These are phyloP conservation scores for Lasiodiplodia hormozganensis DNA, from an alignment of 2,329 filamentous ascomycete species.

Conservation along the genomic window DNA sequence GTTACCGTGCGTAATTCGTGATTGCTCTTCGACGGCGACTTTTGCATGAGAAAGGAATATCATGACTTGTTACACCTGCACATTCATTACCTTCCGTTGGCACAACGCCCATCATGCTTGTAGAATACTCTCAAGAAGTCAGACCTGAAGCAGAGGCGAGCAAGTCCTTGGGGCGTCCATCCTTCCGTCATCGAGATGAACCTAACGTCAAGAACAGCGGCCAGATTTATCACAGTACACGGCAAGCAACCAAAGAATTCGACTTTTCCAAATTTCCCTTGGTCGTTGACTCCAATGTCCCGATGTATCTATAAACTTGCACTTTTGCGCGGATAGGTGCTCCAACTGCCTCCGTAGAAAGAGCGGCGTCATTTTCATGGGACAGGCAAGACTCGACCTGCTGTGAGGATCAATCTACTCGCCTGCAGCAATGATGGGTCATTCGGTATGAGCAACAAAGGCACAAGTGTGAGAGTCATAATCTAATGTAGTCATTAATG, in stretches of 20 bases:
- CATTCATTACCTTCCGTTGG: background rate
- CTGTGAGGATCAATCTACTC: background rate
- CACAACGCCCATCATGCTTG: background rate
- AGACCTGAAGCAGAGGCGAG: background rate
- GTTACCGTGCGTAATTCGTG: background rate
- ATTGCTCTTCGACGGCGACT: background rate
- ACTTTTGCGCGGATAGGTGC: too few species aligned
- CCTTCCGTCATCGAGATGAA: too few species aligned
- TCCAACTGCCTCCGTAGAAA: too few species aligned
- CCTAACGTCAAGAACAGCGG: too few species aligned
- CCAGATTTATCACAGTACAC: too few species aligned
- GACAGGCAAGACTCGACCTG: too few species aligned
- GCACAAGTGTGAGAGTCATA: background rate
- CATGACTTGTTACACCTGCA: background rate
- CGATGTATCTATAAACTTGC: too few species aligned
- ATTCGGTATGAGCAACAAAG: background rate
- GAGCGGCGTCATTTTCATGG: too few species aligned
- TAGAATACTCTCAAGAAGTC: background rate
- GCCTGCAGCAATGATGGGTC: background rate
- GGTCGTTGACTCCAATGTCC: too few species aligned
- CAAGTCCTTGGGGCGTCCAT: too few species aligned
- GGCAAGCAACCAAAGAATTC: too few species aligned
- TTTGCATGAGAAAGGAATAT: conserved; percentile 21
- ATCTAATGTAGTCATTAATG: background rate
- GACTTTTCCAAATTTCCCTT: too few species aligned